Evolutionary conservation across 495 filamentous ascomycete species (phyloP), one percentile per base, ranked within the genome.

Genomic region (Neurospora discreta): DNA sequence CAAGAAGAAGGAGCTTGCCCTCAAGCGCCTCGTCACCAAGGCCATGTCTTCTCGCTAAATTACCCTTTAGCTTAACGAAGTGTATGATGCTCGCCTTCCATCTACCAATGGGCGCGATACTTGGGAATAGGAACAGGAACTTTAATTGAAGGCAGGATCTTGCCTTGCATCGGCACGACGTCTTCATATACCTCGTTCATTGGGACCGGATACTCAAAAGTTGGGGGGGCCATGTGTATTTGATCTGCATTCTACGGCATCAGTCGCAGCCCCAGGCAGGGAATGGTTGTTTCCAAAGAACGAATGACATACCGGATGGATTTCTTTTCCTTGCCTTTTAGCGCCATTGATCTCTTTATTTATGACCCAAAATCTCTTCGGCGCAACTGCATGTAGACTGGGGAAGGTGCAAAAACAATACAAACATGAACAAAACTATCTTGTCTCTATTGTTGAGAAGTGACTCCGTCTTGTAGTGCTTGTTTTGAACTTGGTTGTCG

Each of bases 1-100:
- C 73, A 98, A 96, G 92, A 98, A 98, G 94, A 98, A 98, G 91
- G 95, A 99, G 88, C 86, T 99, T 71, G 95, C 94, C 71, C 88
- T 99, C 69, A 99, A 99, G 94, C 86, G 95, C 78, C 86, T 97
- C 74, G 94, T 99, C 71, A 99, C 95, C 79, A 98, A 98, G 89
- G 95, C 94, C 76, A 95, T 95, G 92, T 86, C 92, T 72, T 93
- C 92, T 75, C 89, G 92, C 81, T 95, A 92, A 89, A 85, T 60
- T 76, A 69, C 71, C 44, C 75, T 76, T 72, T 71, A 68, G 68
- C 74, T 70, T 73, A 73, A 77, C 76, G 72, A 60, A 11, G 44
- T 52, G 44, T 52, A 52, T 70, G 74, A 74, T 77, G 78, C 77
- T 75, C 52, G 76, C 73, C 76, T 79, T 76, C 74, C 77, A 76